Conservation (phyloP, 2,329 filamentous ascomycete species). For the Colletotrichum lindemuthianum region DNA sequence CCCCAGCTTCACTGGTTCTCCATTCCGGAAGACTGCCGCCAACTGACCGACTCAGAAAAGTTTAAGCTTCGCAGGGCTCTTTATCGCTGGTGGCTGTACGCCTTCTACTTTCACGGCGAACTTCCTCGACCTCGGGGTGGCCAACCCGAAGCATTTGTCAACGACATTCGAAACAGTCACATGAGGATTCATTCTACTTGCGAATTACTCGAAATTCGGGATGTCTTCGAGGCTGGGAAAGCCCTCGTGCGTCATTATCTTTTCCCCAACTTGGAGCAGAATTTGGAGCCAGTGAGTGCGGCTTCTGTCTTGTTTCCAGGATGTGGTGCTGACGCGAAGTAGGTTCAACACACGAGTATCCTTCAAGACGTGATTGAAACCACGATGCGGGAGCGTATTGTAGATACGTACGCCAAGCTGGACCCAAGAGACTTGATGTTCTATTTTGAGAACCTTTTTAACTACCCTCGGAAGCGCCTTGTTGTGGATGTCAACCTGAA, state of each 20-base stretch:
- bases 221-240: slow-evolving; percentile 56
- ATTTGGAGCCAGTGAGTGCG: slow-evolving; percentile 47
- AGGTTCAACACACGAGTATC: slow-evolving; percentile 24
- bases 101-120: slow-evolving; percentile 61
- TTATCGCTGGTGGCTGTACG: slow-evolving; percentile 65
- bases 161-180: slow-evolving; percentile 54
- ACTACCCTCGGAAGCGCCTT: slow-evolving; percentile 56
- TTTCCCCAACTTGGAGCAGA: slow-evolving; percentile 55
- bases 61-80: slow-evolving; percentile 60
- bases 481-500: slow-evolving; percentile 52
- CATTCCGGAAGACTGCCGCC: slow-evolving; percentile 55
- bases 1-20: slow-evolving; percentile 59
- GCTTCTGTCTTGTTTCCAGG: neutral
- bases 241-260: slow-evolving; percentile 56
- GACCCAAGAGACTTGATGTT: slow-evolving; percentile 60
- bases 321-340: neutral
- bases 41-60: slow-evolving; percentile 54
- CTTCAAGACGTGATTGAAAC: slow-evolving; percentile 34
- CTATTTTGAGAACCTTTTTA: slow-evolving; percentile 58
- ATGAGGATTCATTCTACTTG: slow-evolving; percentile 55
- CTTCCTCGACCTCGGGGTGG: slow-evolving; percentile 49
- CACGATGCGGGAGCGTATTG: slow-evolving; percentile 44
- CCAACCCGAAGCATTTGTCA: slow-evolving; percentile 50
- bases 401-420: slow-evolving; percentile 61
- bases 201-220: slow-evolving; percentile 56